Base-by-base conservation (phyloP, 2,329 filamentous ascomycete genomes). In the Aphanoascus verrucosus region DNA sequence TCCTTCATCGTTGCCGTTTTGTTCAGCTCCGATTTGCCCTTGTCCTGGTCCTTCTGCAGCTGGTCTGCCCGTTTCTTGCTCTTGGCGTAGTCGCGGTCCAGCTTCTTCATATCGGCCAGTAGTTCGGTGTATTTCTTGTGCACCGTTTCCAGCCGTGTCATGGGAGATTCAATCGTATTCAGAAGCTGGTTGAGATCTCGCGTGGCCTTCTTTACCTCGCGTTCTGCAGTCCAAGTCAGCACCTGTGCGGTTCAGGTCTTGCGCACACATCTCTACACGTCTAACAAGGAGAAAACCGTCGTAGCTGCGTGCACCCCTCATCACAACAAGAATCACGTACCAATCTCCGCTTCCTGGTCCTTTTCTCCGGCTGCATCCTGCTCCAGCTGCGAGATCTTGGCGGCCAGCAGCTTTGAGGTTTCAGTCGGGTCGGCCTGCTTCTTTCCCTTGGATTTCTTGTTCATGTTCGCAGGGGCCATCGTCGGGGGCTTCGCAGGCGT, bases 11-110 rank as follows among this genome's bases (percentile, higher is more conserved):
- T 86, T 17, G 86, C 84, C 19, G 90, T 91, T 72, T 95, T 95
- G 72, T 83, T 91, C 53, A 95, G 76, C 67, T 98, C 93, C 45
- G 84, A 86, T 62, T 89, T 83, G 54, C 86, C 85, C 60, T 87
- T 83, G 67, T 98, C 93, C 69, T 94, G 94, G 64, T 98, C 93
- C 68, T 97, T 98, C 69, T 98, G 93, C 53, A 98, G 72, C 64
- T 88, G 85, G 67, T 98, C 93, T 23, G 87, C 88, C 20, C 89
- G 85, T 70, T 96, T 94, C 77, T 96, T 97, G 63, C 91, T 93
- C 72, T 95, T 97, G 57, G 87, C 80, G 65, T 94, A 90, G 58
- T 98, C 93, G 56, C 90, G 85, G 69, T 98, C 91, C 56, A 94
- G 79, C 53, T 90, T 85, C 71, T 96, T 95, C 88, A 97, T 94